phyloP scores from a whole-genome alignment of 352 stramenopile species.

The Phytophthora hybrid region DNA sequence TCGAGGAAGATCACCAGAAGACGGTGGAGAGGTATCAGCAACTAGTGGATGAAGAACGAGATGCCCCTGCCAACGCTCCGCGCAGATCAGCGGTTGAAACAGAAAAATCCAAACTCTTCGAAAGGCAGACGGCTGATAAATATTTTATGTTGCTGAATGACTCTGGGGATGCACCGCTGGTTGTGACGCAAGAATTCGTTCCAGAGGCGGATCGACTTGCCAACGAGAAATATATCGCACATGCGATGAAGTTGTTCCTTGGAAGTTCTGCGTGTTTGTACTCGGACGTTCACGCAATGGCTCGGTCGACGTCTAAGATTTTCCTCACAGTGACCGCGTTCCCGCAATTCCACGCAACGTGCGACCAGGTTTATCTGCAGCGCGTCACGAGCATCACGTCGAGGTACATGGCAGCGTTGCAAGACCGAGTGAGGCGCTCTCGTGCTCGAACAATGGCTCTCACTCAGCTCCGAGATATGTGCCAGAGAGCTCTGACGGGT shows the following conservation, averaged over 20 bases:
- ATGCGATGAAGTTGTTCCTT: too few relatives aligned
- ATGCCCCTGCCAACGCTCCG: too few relatives aligned
- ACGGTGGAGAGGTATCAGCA: constrained; percentile 14
- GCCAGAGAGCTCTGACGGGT: constrained; percentile 31
- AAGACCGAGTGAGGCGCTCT: constrained; percentile 54
- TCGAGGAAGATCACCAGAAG: constrained; percentile 27
- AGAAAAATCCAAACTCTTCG: too few relatives aligned
- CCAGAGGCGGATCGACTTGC: too few relatives aligned
- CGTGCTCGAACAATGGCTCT: constrained; percentile 45
- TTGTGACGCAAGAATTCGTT: too few relatives aligned
- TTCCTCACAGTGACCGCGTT: constrained; percentile 53
- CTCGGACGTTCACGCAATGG: constrained; percentile 42
- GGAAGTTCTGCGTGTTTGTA: constrained; percentile 46
- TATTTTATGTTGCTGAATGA: too few relatives aligned
- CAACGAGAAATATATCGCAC: too few relatives aligned
- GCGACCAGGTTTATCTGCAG: constrained; percentile 64
- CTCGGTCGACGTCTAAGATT: constrained; percentile 27
- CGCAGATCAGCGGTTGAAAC: too few relatives aligned
- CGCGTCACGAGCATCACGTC: constrained; percentile 49
- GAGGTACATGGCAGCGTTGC: constrained; percentile 39
- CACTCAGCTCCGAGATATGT: constrained; percentile 34
- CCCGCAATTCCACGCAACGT: constrained; percentile 52
- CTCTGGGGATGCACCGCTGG: too few relatives aligned
- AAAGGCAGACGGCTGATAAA: too few relatives aligned
- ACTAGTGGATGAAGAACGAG: constrained; percentile 15